Base-by-base conservation (phyloP, 1,284 basidiomycete genomes). In the Ustilago shanxiensis region DNA sequence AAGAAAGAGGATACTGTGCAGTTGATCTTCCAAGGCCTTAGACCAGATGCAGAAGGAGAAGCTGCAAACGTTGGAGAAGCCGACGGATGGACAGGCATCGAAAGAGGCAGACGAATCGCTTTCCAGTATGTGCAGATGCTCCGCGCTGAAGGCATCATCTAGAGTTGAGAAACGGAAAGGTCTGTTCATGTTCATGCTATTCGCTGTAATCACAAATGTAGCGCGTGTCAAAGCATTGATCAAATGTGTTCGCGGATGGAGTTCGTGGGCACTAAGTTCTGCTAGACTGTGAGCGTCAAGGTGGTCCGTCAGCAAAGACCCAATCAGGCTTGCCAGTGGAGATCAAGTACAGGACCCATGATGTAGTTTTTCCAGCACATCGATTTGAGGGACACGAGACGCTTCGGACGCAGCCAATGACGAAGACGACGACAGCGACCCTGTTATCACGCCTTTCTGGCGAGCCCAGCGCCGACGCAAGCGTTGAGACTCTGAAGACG, bases 41-140 rank as follows among this genome's bases (percentile, higher is more conserved):
- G 69, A 18, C n/a, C 53, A 18, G 70, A 70, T 20, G 47, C 33
- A 20, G 33, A 29, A 18, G 37, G 31, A 2, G 35, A 61, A 0
- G 29, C 8, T 22, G 41, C 24, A 1, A 31, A n/a, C 8, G 54
- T 26, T 10, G 62, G 18, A 9, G 65, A 29, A 16, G 45, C 20
- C 18, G 63, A 66, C 3, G 71, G 71, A 11, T 78, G 76, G 76
- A 60, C 57, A 0, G 76, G 76, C 0, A 60, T 78, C 35, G 76
- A 78, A 24, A 52, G 76, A 20, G 76, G 71, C 2, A 56, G 76
- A 28, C 44, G 76, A 1, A 66, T 78, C 18, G 76, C 76, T 0
- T 74, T 78, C 22, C 63, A 68, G 64, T 78, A 78, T 33, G 76
- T 78, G 13, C 76, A 74, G 57, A 70, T 78, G 67, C 59, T 78